Base-by-base conservation (phyloP, 2,329 filamentous ascomycete species). In the Colletotrichum sp. region DNA sequence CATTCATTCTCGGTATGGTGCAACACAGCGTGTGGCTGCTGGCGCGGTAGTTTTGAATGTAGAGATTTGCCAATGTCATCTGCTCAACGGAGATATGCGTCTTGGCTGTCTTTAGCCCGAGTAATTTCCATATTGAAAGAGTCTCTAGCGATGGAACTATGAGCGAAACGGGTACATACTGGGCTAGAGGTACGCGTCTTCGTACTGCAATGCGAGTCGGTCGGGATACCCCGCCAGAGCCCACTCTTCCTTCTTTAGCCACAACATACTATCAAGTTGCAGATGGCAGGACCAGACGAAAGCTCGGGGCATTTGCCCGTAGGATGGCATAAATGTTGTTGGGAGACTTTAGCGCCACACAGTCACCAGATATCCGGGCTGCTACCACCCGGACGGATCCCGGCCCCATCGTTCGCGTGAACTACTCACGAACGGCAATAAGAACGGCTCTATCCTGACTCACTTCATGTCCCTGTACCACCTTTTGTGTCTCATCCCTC, bases 401-500 rank as follows among this genome's bases (percentile, higher is more conserved):
- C 10, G n/a, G 10, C 3, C 44, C 18, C n/a, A 21, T 21, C 18
- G n/a, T 21, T 49, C n/a, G n/a, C 44, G 44, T 21, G 44, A n/a
- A 49, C n/a, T 49, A 49, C n/a, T 21, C 6, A 21, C 44, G 44
- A 13, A 49, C 44, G 44, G 10, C 44, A 49, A 49, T 49, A 49
- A 49, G 44, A 49, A 49, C 44, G 1, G n/a, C 44, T 21, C n/a
- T 49, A 1, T 7, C 44, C 18, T 21, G n/a, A 49, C 44, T 13
- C 9, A 13, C 44, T 2, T 21, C n/a, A 13, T 49, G 44, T 13
- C 4, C 12, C 44, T 49, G 10, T 7, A 21, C 44, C 4, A 2
- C 3, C 12, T 21, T 0, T 21, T 5, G 44, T 21, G 10, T 49
- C n/a, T 49, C n/a, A 49, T 8, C n/a, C 0, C n/a, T 8, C 3